Base-by-base conservation (phyloP, 2,329 filamentous ascomycete species). In the Venturia carpophila region DNA sequence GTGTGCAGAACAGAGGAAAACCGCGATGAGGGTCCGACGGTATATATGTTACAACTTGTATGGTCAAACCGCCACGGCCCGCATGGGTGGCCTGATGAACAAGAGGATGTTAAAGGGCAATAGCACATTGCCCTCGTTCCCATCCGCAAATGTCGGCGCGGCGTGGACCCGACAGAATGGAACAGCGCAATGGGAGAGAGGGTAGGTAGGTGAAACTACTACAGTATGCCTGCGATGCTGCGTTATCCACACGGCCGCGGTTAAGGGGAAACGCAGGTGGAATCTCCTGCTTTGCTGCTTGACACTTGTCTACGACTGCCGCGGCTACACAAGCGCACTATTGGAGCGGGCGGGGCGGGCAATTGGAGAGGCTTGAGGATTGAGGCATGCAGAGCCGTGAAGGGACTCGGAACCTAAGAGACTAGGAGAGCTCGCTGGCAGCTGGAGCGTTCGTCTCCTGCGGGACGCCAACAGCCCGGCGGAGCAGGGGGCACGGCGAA, bases 91-190 rank as follows among this genome's bases (percentile, higher is more conserved):
- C 52, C 52, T 37, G 52, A 13, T 56, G 52, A n/a, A 56, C 37
- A 34, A 56, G 52, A 56, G 52, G 52, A 56, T 34, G 6, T 34
- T 24, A 56, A n/a, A 9, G 19, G 7, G 19, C 52, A 19, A 56
- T 15, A 37, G 27, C 13, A 37, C 52, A 56, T 56, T 56, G 27
- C 30, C 52, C 30, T 56, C 52, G 30, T 13, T 56, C 52, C 17
- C 52, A 56, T 56, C 27, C 30, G 52, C 34, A 37, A 56, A 56
- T 49, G 13, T 49, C 13, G 21, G 52, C 30, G 27, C 27, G 52
- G 52, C 52, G 15, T 56, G 52, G 52, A 56, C 52, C 52, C 52
- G 52, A n/a, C 52, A 56, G 27, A 37, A n/a, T 56, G 52, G 52
- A 3, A 37, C 27, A 56, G 52, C 52, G 21, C 39, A 37, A 30